Conservation (phyloP, 139 green algal species). For the Chlamydomonas asymmetrica region DNA sequence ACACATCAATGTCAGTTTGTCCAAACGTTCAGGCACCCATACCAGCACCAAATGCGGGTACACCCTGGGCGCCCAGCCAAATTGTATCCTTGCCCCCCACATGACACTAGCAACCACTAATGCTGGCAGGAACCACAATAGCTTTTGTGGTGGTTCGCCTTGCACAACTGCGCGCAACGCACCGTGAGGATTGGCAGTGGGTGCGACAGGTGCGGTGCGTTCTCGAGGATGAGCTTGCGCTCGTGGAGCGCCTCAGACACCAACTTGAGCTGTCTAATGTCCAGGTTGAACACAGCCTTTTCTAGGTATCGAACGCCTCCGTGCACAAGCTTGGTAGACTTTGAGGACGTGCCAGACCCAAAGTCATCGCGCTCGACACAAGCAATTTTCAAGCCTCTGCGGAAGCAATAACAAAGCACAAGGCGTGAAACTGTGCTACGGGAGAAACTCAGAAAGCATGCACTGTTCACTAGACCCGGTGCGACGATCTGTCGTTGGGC, state of each 20-base stretch:
- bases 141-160: too few species aligned
- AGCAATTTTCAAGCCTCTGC: slow-evolving; percentile 70
- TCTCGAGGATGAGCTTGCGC: slow-evolving; percentile 78
- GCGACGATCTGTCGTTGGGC: too few species aligned
- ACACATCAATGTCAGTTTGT: too few species aligned
- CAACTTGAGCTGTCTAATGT: slow-evolving; percentile 67
- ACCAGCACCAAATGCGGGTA: too few species aligned
- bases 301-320: slow-evolving; percentile 95
- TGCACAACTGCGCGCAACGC: neutral
- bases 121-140: too few species aligned
- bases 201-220: slow-evolving; percentile 79
- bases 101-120: too few species aligned
- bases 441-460: neutral
- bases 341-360: slow-evolving; percentile 84
- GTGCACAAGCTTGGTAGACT: slow-evolving; percentile 96
- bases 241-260: slow-evolving; percentile 87
- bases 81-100: too few species aligned
- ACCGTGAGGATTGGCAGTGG: slow-evolving; percentile 90
- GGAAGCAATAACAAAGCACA: neutral
- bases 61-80: too few species aligned
- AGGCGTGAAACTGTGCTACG: too few species aligned
- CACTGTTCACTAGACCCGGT: neutral
- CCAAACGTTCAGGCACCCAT: too few species aligned
- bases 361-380: slow-evolving; percentile 97
- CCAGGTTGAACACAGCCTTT: slow-evolving; percentile 21